Conservation (phyloP, 768 basidiomycete species). For the Sporobolomyces pararoseus region DNA sequence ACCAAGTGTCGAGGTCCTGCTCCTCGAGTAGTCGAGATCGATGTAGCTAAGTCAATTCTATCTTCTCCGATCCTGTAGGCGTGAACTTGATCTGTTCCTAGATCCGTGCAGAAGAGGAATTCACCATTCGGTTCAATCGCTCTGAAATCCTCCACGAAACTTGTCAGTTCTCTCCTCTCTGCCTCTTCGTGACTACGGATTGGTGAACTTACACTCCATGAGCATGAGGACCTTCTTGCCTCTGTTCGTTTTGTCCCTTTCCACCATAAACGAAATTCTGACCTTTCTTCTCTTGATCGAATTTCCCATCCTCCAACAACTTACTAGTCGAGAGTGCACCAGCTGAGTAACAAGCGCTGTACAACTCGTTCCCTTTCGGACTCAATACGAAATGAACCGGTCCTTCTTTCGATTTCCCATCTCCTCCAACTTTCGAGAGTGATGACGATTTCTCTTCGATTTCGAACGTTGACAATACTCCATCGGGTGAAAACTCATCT, state of each 20-base stretch:
- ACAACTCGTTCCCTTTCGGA: background rate
- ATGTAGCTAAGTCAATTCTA: background rate
- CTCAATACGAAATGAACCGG: constrained; percentile 28
- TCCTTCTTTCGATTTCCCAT: background rate
- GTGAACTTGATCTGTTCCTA: constrained; percentile 31
- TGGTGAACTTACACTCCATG: constrained; percentile 30
- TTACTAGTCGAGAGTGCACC: background rate
- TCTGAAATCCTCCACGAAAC: background rate
- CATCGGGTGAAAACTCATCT: constrained; percentile 34
- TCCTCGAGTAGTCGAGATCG: constrained; percentile 18
- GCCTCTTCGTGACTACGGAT: background rate
- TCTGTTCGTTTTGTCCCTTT: constrained; percentile 24
- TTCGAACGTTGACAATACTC: constrained; percentile 12
- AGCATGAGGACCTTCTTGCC: constrained; percentile 35
- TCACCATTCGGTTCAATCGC: constrained; percentile 32
- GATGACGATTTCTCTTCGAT: background rate
- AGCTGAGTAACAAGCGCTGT: constrained; percentile 29
- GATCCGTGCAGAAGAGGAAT: constrained; percentile 31
- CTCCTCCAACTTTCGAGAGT: background rate
- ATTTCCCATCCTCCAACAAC: constrained; percentile 17
- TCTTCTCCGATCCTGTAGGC: background rate
- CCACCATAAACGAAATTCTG: constrained; percentile 19
- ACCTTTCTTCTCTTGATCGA: background rate
- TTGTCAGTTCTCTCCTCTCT: background rate
- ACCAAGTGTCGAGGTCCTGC: constrained; percentile 34